Percentiles rank a stretch among this genome's conserved stretches.
Evolutionary conservation across 805 yeast species (phyloP).

Genomic region (Metschnikowia gelsemii): DNA sequence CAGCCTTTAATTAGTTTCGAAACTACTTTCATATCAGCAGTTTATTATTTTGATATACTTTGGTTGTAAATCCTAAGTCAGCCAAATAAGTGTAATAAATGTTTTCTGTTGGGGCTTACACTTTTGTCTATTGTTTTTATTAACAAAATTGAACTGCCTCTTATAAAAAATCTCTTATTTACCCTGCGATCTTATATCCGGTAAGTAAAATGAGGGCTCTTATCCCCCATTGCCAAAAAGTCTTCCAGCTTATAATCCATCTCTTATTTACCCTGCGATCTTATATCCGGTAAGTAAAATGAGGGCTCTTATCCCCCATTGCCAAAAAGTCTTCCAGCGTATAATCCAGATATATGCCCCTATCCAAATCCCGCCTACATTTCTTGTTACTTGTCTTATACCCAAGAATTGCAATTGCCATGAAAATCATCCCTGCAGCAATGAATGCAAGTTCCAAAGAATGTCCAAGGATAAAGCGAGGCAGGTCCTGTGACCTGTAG

Average conservation of each 20-base stretch:
- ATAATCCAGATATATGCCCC: slow-evolving; percentile 30
- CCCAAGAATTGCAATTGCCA: slow-evolving; percentile 1
- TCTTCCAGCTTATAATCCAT: too few species aligned
- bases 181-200: slow-evolving; percentile 9
- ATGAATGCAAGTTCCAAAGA: slow-evolving; percentile 32
- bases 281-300: slow-evolving; percentile 29
- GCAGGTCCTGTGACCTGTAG: slow-evolving; percentile 29
- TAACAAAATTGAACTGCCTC: too few species aligned
- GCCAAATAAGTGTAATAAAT: too few species aligned
- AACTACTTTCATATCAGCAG: too few species aligned
- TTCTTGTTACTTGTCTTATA: slow-evolving; percentile 3
- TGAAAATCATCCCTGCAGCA: slow-evolving; percentile 24
- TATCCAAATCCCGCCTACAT: slow-evolving; percentile 10
- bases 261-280: too few species aligned
- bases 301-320: slow-evolving; percentile 46
- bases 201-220: slow-evolving; percentile 41
- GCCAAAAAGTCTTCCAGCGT: slow-evolving; percentile 29
- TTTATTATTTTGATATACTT: too few species aligned
- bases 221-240: slow-evolving; percentile 43
- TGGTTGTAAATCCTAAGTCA: too few species aligned
- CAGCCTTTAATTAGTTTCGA: too few species aligned
- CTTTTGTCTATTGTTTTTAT: too few species aligned
- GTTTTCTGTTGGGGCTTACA: too few species aligned
- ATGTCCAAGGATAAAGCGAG: slow-evolving; percentile 32
- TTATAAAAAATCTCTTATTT: too few species aligned